A percentile compares a stretch with the other conserved stretches of the same genome.
Conservation (phyloP, 2,329 filamentous ascomycete genomes). For the Botryotinia calthae region DNA sequence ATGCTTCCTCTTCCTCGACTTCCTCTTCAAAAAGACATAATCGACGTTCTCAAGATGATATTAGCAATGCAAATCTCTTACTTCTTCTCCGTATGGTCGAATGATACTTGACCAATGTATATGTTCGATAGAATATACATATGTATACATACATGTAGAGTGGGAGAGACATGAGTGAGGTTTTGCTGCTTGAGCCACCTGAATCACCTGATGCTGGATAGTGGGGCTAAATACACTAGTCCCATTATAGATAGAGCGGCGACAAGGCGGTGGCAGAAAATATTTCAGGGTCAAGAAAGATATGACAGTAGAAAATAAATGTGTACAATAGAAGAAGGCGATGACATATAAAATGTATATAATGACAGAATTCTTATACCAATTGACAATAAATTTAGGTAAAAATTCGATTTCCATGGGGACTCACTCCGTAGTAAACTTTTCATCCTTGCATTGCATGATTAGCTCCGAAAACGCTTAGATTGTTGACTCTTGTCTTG, state of each 20-base stretch:
- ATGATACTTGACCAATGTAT: background rate
- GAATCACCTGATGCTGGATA: background rate
- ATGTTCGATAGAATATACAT: background rate
- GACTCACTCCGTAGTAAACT: background rate
- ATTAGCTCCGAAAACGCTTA: slow-evolving; percentile 20
- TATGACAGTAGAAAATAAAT: background rate
- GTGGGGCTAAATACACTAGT: background rate
- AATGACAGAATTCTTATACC: background rate
- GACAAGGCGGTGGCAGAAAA: background rate
- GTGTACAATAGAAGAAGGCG: background rate
- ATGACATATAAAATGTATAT: background rate
- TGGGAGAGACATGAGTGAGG: too few species aligned
- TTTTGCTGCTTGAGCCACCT: too few species aligned
- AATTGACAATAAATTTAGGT: background rate
- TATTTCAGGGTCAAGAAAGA: background rate
- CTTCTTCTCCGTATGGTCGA: slow-evolving; percentile 6
- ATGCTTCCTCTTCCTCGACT: background rate
- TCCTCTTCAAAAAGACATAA: background rate
- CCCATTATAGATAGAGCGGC: background rate
- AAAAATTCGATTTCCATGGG: background rate
- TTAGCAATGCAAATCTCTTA: slow-evolving; percentile 3
- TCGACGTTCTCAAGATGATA: background rate
- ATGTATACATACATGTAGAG: too few species aligned
- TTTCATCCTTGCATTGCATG: slow-evolving; percentile 11
- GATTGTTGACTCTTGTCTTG: slow-evolving; percentile 5